A percentile compares a stretch with the other conserved stretches of the same genome.
Conservation (phyloP, 208 protist genomes). For the Acanthamoeba healyi region DNA sequence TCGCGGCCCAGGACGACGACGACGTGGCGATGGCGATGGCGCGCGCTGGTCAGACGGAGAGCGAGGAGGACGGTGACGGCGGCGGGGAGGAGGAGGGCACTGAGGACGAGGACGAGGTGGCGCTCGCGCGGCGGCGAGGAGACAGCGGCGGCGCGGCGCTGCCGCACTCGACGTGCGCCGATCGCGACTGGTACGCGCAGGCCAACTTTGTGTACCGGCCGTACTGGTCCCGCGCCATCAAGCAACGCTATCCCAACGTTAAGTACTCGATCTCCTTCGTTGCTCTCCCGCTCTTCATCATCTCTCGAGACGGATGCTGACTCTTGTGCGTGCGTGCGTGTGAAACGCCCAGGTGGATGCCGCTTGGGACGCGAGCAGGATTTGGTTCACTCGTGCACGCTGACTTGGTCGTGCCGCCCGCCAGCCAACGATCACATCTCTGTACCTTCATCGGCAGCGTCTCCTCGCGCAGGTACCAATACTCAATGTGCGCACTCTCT, state of each 20-base stretch:
- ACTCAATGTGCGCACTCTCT: not conserved
- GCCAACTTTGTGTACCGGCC: conserved; percentile 55
- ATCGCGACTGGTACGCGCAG: conserved; percentile 45
- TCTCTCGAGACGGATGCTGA: too few species aligned
- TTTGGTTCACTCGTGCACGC: not conserved
- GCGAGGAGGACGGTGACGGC: not conserved
- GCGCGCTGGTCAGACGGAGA: not conserved
- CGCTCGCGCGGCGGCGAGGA: not conserved
- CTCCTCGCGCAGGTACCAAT: not conserved
- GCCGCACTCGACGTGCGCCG: not conserved
- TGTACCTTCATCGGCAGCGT: conserved; percentile 33
- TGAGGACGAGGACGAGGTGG: not conserved
- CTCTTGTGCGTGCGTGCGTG: not conserved
- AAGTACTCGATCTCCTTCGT: not conserved
- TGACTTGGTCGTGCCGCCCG: not conserved
- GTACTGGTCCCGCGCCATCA: conserved; percentile 22
- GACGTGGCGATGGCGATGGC: conserved; percentile 17
- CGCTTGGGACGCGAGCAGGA: not conserved
- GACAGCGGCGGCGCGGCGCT: not conserved
- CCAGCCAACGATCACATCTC: not conserved
- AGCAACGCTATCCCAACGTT: conserved; percentile 32
- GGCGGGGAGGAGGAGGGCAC: too few species aligned
- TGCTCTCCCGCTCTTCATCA: too few species aligned
- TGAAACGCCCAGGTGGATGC: not conserved
- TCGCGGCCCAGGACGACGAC: conserved; percentile 7